Evolutionary conservation across 257 asterid species (phyloP).

Genomic region (Solanum dulcamara): DNA sequence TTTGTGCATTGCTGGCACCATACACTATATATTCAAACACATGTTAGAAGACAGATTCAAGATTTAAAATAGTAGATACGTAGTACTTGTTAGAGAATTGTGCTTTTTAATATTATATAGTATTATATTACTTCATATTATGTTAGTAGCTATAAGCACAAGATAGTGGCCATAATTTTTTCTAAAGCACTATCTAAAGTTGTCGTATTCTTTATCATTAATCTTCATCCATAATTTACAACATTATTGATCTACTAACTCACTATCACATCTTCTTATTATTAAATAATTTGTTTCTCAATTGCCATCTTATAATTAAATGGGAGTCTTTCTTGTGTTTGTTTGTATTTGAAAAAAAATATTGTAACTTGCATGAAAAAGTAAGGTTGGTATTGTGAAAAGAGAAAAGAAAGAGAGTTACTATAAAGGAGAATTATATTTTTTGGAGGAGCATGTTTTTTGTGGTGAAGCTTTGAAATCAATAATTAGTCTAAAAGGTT

Average conservation of each 20-base stretch:
- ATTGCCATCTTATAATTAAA: background rate
- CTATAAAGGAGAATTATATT: background rate
- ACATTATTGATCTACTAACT: background rate
- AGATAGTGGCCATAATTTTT: background rate
- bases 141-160: background rate
- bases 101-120: background rate
- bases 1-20: conserved; percentile 35
- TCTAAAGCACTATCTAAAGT: background rate
- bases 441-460: background rate
- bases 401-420: background rate
- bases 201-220: background rate
- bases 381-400: background rate
- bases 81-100: background rate
- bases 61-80: background rate
- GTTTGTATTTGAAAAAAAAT: too few relatives aligned
- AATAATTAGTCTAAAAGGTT: background rate
- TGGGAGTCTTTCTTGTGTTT: too few relatives aligned
- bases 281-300: background rate
- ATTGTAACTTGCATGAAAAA: too few relatives aligned
- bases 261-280: background rate
- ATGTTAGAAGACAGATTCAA: background rate
- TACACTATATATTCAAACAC: conserved; percentile 13
- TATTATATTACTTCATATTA: background rate
- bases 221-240: background rate
- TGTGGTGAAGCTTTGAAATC: background rate